These are phyloP conservation scores for Microcos paniculata DNA, from an alignment of 345 rosid species.

Conservation along the genomic window DNA sequence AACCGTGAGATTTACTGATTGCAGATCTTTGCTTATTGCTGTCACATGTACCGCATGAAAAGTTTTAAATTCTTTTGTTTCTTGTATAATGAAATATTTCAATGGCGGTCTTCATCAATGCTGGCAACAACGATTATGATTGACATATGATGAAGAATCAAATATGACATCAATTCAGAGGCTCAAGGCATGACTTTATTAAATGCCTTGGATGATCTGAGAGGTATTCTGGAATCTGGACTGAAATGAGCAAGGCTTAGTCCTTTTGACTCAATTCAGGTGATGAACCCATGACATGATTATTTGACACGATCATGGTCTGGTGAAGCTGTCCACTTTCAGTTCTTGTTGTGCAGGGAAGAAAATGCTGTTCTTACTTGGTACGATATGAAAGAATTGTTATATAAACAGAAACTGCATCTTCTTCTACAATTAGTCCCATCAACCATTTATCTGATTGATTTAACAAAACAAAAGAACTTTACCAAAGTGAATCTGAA, in stretches of 20 bases:
- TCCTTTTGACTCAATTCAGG: too few species aligned
- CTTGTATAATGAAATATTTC: background rate
- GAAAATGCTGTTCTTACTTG: background rate
- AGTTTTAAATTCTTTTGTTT: background rate
- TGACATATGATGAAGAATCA: background rate
- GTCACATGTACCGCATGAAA: background rate
- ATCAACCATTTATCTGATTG: background rate
- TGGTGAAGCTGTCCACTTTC: too few species aligned
- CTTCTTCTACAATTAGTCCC: background rate
- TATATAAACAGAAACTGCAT: background rate
- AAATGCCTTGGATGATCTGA: background rate
- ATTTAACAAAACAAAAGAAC: background rate
- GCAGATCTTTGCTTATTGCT: background rate
- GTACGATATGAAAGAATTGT: background rate
- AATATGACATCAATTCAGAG: background rate
- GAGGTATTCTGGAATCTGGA: too few species aligned
- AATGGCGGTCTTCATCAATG: background rate
- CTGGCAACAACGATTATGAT: background rate
- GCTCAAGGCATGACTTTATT: background rate
- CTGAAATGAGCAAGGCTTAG: too few species aligned
- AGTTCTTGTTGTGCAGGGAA: background rate
- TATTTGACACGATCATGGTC: too few species aligned
- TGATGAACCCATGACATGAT: too few species aligned
- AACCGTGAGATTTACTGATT: background rate
- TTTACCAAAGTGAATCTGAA: background rate